Evolutionary conservation across 2,329 filamentous ascomycete species (phyloP).

Genomic region (Tolypocladium endophyticum): DNA sequence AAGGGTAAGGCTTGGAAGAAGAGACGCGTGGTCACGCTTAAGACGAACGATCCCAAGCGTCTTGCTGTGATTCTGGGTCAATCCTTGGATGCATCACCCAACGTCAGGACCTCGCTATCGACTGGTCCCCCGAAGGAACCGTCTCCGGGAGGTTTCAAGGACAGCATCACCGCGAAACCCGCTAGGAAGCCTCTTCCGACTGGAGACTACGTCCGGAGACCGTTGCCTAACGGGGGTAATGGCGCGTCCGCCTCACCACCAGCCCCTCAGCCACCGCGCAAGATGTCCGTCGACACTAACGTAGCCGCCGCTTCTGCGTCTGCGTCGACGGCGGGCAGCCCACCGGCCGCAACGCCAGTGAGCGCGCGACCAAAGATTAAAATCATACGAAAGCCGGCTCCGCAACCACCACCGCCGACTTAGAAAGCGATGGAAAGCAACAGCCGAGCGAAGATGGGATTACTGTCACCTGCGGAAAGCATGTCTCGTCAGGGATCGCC

Average conservation of each 20-base stretch:
- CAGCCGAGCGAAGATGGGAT: background rate
- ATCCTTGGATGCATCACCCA: slow-evolving; percentile 9
- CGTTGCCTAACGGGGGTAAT: slow-evolving; percentile 17
- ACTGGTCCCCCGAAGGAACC: slow-evolving; percentile 16
- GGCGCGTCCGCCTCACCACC: slow-evolving; percentile 11
- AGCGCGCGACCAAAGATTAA: slow-evolving; percentile 24
- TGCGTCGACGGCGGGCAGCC: slow-evolving; percentile 12
- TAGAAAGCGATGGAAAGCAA: slow-evolving; percentile 5
- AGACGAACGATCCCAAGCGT: slow-evolving; percentile 21
- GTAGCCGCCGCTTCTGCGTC: slow-evolving; percentile 10
- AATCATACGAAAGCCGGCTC: slow-evolving; percentile 24
- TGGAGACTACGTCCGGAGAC: slow-evolving; percentile 18
- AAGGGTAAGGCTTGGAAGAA: slow-evolving; percentile 13
- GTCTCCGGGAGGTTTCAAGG: slow-evolving; percentile 12
- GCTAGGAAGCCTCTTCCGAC: slow-evolving; percentile 24
- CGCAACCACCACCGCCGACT: slow-evolving; percentile 12
- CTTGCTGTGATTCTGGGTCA: slow-evolving; percentile 23
- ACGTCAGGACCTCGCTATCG: slow-evolving; percentile 21
- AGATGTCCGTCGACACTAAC: slow-evolving; percentile 13
- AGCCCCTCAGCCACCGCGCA: slow-evolving; percentile 12
- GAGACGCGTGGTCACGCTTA: slow-evolving; percentile 25
- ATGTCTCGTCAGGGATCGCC: background rate
- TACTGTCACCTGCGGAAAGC: background rate
- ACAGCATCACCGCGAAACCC: slow-evolving; percentile 22
- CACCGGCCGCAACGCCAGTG: slow-evolving; percentile 12